Percentiles rank a stretch among this genome's conserved stretches.
These are phyloP conservation scores for Pycnococcus provasolii DNA, from an alignment of 139 green algal species.

Conservation along the genomic window DNA sequence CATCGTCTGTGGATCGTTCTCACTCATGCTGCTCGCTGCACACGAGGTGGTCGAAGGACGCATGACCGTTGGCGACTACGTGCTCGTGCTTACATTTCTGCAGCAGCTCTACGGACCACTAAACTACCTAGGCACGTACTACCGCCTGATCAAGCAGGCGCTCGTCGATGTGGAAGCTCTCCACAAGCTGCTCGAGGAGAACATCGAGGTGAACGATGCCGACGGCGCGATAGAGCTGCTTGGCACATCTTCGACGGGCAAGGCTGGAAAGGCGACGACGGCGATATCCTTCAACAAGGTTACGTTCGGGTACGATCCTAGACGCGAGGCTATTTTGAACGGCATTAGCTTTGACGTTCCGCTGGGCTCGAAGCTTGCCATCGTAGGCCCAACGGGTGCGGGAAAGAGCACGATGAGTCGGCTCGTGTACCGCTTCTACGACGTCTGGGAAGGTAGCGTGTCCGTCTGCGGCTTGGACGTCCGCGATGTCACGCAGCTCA, in stretches of 20 bases:
- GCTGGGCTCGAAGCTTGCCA: constrained; percentile 40
- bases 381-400: constrained; percentile 67
- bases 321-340: constrained; percentile 36
- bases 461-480: constrained; percentile 64
- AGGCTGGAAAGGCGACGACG: constrained; percentile 14
- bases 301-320: constrained; percentile 45
- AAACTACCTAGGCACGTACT: constrained; percentile 66
- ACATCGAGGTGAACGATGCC: constrained; percentile 42
- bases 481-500: constrained; percentile 48
- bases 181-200: constrained; percentile 10
- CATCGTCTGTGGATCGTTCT: constrained; percentile 55
- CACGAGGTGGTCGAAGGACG: constrained; percentile 8
- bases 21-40: constrained; percentile 42
- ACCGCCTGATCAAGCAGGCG: constrained; percentile 44
- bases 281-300: constrained; percentile 44
- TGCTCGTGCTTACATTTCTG: constrained; percentile 38
- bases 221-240: constrained; percentile 44
- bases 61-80: constrained; percentile 24
- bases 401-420: constrained; percentile 80
- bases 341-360: constrained; percentile 49
- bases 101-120: constrained; percentile 73
- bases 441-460: constrained; percentile 57
- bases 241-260: not conserved
- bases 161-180: constrained; percentile 64
- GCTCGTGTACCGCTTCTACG: constrained; percentile 70